Evolutionary conservation across 768 basidiomycete species (phyloP).

Genomic region (Kwoniella newhampshirensis): DNA sequence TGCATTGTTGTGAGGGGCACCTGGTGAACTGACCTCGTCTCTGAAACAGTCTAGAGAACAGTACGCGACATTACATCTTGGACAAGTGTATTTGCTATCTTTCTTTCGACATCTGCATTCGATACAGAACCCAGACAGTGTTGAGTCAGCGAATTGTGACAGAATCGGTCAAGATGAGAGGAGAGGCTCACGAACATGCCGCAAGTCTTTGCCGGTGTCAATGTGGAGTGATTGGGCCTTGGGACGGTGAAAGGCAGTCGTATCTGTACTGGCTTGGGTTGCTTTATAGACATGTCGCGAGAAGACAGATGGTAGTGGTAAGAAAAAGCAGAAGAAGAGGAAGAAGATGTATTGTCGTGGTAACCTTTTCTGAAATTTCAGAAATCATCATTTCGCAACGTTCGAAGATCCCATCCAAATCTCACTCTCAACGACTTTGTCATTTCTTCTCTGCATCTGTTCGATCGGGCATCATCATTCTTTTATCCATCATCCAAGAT

Average conservation of each 20-base stretch:
- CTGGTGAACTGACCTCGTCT: slow-evolving; percentile 29
- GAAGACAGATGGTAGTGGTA: not conserved
- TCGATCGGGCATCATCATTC: too few relatives aligned
- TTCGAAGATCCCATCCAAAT: too few relatives aligned
- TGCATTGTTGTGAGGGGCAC: not conserved
- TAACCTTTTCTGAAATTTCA: not conserved
- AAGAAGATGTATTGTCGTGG: not conserved
- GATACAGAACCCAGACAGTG: not conserved
- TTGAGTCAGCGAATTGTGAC: not conserved
- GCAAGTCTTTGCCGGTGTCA: slow-evolving; percentile 23
- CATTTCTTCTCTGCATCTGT: too few relatives aligned
- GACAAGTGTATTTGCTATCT: slow-evolving; percentile 46
- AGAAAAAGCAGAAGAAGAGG: not conserved
- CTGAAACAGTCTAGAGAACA: slow-evolving; percentile 40
- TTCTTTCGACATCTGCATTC: slow-evolving; percentile 38
- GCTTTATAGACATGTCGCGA: slow-evolving; percentile 26
- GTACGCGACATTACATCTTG: slow-evolving; percentile 45
- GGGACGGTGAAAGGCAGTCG: slow-evolving; percentile 43
- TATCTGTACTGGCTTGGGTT: slow-evolving; percentile 42
- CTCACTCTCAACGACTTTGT: too few relatives aligned
- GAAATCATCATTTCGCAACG: not conserved
- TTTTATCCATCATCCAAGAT: slow-evolving; percentile 14
- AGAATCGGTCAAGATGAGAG: too few relatives aligned
- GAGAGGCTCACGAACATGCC: slow-evolving; percentile 39
- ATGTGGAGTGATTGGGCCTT: slow-evolving; percentile 23